A percentile compares a stretch with the other conserved stretches of the same genome.
Conservation (phyloP, 306 rosid species). For the Medicago truncatula region MtrunA17r5.0-ANR NC_053043.1:38906001-38906500, state of each 20-base stretch:
- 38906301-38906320: conserved; percentile 29
- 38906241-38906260: conserved; percentile 30
- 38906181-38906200: not conserved
- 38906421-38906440: not conserved
- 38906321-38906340: conserved; percentile 37
- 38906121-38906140: too few relatives aligned
- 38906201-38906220: conserved; percentile 1
- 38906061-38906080: too few relatives aligned
- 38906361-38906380: conserved; percentile 14
- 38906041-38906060: too few relatives aligned
- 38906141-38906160: not conserved
- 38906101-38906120: not conserved
- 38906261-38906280: not conserved
- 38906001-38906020: too few relatives aligned
- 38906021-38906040: too few relatives aligned
- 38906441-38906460: conserved; percentile 9
- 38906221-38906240: conserved; percentile 46
- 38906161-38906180: not conserved
- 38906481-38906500: not conserved
- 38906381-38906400: not conserved
- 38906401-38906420: not conserved
- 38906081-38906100: too few relatives aligned
- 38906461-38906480: not conserved
- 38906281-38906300: not conserved
- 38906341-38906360: conserved; percentile 44